Conservation (phyloP, 108 stramenopile genomes). For the Nitzschia palea region DNA sequence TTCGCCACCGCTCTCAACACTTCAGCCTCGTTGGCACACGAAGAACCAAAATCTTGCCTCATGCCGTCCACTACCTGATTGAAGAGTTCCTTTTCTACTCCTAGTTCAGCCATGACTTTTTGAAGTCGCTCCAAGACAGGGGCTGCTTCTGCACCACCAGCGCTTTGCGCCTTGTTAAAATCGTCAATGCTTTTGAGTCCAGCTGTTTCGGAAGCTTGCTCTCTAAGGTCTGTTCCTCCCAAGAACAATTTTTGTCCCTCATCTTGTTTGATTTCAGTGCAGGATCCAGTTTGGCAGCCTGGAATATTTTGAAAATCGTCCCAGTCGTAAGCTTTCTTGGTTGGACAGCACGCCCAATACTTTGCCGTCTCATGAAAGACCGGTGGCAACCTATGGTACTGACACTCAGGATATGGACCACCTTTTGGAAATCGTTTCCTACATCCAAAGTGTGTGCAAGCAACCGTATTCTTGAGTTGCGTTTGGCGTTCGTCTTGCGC, state of each 20-base stretch:
- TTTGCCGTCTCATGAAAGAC: conserved; percentile 99
- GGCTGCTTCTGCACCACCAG: conserved; percentile 76
- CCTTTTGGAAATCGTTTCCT: conserved; percentile 76
- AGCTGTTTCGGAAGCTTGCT: conserved; percentile 39
- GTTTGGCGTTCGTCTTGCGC: conserved; percentile 39
- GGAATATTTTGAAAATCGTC: conserved; percentile 82
- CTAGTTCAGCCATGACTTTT: conserved; percentile 66
- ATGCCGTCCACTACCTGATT: conserved; percentile 83
- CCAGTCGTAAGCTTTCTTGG: conserved; percentile 88
- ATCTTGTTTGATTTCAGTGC: conserved; percentile 68
- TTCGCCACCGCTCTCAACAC: conserved; percentile 60
- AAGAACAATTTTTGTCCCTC: conserved; percentile 65
- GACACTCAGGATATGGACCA: conserved; percentile 76
- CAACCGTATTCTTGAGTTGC: conserved; percentile 46
- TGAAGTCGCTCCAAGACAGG: conserved; percentile 71
- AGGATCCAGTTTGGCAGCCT: conserved; percentile 73
- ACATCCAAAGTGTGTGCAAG: conserved; percentile 89
- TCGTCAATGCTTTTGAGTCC: conserved; percentile 83
- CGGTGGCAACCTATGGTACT: conserved; percentile 89
- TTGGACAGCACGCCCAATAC: conserved; percentile 95
- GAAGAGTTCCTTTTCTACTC: conserved; percentile 80
- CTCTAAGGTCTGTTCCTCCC: conserved; percentile 84
- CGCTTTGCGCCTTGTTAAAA: conserved; percentile 74
- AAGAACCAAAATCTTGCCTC: conserved; percentile 40
- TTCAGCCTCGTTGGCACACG: conserved; percentile 38